Conservation (phyloP, 495 filamentous ascomycete species). For the Poronia punctata region DNA sequence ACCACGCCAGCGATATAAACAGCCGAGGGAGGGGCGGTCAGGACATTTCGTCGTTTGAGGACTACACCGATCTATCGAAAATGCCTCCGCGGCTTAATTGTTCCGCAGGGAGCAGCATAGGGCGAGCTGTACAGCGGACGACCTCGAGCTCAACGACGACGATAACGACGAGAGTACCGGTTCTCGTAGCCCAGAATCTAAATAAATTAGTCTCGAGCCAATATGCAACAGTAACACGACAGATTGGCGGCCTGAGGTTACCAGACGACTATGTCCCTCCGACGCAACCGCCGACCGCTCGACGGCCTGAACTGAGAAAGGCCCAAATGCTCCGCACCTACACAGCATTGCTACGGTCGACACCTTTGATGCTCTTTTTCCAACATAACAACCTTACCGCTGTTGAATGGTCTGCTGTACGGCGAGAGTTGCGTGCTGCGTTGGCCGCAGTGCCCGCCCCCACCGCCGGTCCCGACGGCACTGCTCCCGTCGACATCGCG, state of each 20-base stretch:
- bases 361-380: constrained; percentile 84
- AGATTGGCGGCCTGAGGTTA: constrained; percentile 44
- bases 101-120: constrained; percentile 16
- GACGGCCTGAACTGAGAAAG: constrained; percentile 79
- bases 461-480: constrained; percentile 9
- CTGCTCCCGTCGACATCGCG: constrained; percentile 21
- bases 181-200: constrained; percentile 13
- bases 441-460: constrained; percentile 50
- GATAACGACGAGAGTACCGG: constrained; percentile 8
- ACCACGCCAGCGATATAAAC: no score
- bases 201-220: constrained; percentile 19
- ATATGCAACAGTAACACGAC: constrained; percentile 34
- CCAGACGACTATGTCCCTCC: constrained; percentile 52
- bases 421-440: constrained; percentile 70
- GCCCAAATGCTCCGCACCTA: constrained; percentile 92
- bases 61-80: not conserved
- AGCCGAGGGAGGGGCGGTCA: constrained; percentile 1
- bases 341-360: constrained; percentile 83
- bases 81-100: constrained; percentile 23
- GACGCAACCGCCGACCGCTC: constrained; percentile 82
- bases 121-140: constrained; percentile 16
- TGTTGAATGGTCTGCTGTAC: constrained; percentile 77
- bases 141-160: constrained; percentile 6
- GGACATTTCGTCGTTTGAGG: not conserved
- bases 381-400: constrained; percentile 94